phyloP scores from a whole-genome alignment of 306 rosid genomes.

The Dalbergia cochinchinensis region DNA sequence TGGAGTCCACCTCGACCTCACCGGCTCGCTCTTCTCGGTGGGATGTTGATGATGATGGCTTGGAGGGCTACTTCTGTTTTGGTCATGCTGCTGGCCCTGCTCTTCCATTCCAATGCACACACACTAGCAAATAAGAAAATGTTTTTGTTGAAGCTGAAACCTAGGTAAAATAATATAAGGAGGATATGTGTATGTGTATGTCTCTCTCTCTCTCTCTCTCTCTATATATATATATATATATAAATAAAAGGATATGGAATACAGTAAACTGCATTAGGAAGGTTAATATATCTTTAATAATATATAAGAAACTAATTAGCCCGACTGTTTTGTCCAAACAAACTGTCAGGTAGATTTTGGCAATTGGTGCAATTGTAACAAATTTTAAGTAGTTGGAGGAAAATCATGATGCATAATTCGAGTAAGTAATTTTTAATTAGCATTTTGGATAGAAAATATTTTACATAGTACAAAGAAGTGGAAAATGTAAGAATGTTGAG shows the following conservation, averaged over 20 bases:
- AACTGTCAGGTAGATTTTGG: no score
- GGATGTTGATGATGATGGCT: slow-evolving; percentile 44
- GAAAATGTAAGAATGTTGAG: background rate
- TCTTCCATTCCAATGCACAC: slow-evolving; percentile 68
- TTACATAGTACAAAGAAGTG: no score
- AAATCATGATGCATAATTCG: no score
- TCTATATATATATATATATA: slow-evolving; percentile 25
- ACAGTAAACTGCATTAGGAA: background rate
- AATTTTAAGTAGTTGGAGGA: no score
- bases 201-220: background rate
- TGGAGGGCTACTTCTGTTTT: slow-evolving; percentile 45
- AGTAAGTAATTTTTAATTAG: no score
- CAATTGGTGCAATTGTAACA: no score
- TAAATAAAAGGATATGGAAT: background rate
- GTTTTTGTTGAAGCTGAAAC: slow-evolving; percentile 52
- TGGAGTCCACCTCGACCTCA: slow-evolving; percentile 94
- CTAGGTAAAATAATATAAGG: slow-evolving; percentile 49
- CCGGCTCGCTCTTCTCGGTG: slow-evolving; percentile 69
- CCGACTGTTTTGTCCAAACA: no score
- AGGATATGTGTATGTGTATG: background rate
- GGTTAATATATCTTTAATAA: background rate
- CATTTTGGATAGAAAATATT: no score
- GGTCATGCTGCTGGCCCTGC: slow-evolving; percentile 54
- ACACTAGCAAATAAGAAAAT: slow-evolving; percentile 13
- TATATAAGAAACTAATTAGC: no score